A percentile compares a stretch with the other conserved stretches of the same genome.
Evolutionary conservation across 305 asterid species (phyloP).

Genomic region (Fraxinus sp.): DNA sequence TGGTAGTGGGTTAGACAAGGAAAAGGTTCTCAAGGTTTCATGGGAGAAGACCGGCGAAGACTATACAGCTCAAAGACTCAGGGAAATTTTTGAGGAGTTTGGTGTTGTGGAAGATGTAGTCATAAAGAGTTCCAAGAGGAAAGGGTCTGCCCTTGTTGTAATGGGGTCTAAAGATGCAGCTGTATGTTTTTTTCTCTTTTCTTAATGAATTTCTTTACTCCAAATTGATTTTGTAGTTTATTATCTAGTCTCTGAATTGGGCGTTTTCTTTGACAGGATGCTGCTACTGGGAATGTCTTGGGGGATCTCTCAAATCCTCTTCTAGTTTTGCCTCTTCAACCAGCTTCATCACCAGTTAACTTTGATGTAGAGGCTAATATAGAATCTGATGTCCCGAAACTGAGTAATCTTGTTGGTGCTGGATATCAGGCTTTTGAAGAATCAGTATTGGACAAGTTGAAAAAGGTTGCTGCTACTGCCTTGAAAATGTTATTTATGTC

Average conservation of each 20-base stretch:
- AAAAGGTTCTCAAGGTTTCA: conserved; percentile 69
- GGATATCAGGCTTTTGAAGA: conserved; percentile 72
- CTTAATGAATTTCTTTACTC: not conserved
- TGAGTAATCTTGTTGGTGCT: conserved; percentile 57
- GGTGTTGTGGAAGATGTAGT: conserved; percentile 84
- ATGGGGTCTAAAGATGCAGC: conserved; percentile 75
- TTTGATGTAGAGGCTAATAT: conserved; percentile 32
- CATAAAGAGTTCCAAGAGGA: conserved; percentile 70
- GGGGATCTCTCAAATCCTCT: conserved; percentile 81
- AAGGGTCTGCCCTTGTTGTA: conserved; percentile 78
- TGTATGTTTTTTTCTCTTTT: conserved; percentile 30
- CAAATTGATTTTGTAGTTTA: not conserved
- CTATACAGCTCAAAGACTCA: conserved; percentile 59
- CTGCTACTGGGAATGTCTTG: conserved; percentile 59
- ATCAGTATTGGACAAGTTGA: conserved; percentile 74
- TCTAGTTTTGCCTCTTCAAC: conserved; percentile 64
- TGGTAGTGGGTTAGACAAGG: conserved; percentile 46
- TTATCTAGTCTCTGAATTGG: conserved; percentile 20
- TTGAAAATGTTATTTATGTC: not conserved
- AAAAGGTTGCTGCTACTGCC: conserved; percentile 40
- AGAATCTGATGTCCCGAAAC: conserved; percentile 43
- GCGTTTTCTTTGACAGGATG: conserved; percentile 36
- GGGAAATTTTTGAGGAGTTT: conserved; percentile 61
- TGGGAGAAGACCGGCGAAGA: conserved; percentile 72
- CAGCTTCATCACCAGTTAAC: conserved; percentile 42